Conservation (phyloP, 202 grass and related monocot genomes). For the Panicum hallii region DNA sequence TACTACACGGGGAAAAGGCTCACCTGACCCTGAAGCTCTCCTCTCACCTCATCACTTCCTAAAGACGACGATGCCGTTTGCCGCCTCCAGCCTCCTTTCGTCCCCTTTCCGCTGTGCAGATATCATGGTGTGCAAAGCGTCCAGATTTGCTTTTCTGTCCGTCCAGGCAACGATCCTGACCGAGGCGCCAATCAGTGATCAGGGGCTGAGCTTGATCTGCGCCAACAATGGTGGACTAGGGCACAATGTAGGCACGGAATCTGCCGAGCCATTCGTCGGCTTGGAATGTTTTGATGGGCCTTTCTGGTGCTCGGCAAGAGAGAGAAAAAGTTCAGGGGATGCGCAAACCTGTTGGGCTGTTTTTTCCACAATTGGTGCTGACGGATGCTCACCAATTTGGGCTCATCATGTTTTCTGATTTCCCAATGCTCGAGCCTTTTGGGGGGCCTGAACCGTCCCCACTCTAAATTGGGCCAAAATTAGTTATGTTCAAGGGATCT, state of each 20-base stretch:
- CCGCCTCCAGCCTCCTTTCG: not conserved
- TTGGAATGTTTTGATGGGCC: slow-evolving; percentile 28
- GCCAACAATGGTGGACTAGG: not conserved
- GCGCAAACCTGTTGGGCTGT: not conserved
- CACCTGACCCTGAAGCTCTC: slow-evolving; percentile 11
- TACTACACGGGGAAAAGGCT: not conserved
- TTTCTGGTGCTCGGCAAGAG: not conserved
- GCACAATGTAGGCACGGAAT: not conserved
- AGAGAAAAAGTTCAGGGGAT: not conserved
- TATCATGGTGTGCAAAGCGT: slow-evolving; percentile 44
- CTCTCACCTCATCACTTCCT: not conserved
- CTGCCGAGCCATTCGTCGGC: slow-evolving; percentile 15
- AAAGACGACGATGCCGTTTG: slow-evolving; percentile 17
- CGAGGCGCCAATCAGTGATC: not conserved
- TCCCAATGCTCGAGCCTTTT: not conserved
- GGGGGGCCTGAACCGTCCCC: not conserved
- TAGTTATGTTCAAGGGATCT: not conserved
- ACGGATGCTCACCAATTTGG: not conserved
- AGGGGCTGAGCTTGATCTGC: not conserved
- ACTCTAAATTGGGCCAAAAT: not conserved
- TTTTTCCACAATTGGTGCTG: not conserved
- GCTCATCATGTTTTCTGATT: not conserved
- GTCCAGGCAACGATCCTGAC: not conserved
- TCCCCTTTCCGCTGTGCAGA: slow-evolving; percentile 36
- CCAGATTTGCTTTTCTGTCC: slow-evolving; percentile 38